A percentile compares a stretch with the other conserved stretches of the same genome.
phyloP scores from a whole-genome alignment of 1,284 basidiomycete species.

The Apiotrichum domesticum region DNA sequence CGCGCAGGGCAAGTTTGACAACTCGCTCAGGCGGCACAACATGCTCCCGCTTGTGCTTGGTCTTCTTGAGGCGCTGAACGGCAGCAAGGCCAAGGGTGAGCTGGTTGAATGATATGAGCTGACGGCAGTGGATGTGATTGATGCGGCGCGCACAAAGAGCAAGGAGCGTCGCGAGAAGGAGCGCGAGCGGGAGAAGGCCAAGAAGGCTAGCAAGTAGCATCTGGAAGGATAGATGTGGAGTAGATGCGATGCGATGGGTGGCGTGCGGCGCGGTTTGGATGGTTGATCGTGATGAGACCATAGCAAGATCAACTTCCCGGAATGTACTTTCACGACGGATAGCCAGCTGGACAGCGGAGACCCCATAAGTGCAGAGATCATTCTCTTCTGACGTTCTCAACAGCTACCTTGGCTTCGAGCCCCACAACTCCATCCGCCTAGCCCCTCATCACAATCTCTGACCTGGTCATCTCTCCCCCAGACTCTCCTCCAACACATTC shows the following conservation, averaged over 20 bases:
- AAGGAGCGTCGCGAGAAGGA: slow-evolving; percentile 39
- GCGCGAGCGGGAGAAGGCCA: slow-evolving; percentile 7
- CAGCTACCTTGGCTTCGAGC: too few species aligned
- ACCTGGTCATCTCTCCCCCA: not conserved
- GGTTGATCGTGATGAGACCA: too few species aligned
- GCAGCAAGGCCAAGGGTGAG: slow-evolving; percentile 29
- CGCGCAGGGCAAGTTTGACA: slow-evolving; percentile 57
- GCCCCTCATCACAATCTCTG: not conserved
- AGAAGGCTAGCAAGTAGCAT: slow-evolving; percentile 16
- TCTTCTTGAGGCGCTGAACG: slow-evolving; percentile 36
- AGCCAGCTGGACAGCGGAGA: too few species aligned
- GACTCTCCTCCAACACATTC: not conserved
- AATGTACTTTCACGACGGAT: too few species aligned
- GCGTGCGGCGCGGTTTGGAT: too few species aligned
- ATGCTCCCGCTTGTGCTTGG: slow-evolving; percentile 32
- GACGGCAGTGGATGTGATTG: slow-evolving; percentile 10
- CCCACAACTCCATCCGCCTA: too few species aligned
- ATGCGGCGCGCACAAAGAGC: slow-evolving; percentile 26
- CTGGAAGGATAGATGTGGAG: too few species aligned
- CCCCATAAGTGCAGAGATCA: too few species aligned
- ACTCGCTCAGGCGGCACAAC: slow-evolving; percentile 56
- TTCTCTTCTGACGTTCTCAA: too few species aligned
- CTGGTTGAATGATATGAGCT: slow-evolving; percentile 25
- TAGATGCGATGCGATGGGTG: too few species aligned
- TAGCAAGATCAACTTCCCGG: too few species aligned